Evolutionary conservation across 75 land plant genomes (phyloP), one percentile per base, ranked within the genome.

Genomic region (Cunninghamia lanceolata): DNA sequence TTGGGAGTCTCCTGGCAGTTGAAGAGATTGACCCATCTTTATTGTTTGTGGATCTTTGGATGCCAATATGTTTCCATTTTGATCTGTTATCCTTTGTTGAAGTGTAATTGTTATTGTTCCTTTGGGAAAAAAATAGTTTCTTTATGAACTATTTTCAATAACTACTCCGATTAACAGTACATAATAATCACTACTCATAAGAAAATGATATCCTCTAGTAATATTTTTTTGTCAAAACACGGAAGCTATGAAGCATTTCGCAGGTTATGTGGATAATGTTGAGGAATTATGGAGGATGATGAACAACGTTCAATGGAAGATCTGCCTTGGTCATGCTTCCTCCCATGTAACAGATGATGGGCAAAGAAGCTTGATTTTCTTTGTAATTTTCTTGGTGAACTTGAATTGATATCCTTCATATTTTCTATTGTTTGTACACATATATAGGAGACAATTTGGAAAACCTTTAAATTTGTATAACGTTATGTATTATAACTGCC

Each of bases 311-410:
- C 76, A 92, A 86, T 83, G 87, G 86, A 42, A 92, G 91, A 30
- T 87, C 95, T 6, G 88, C 90, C 83, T 19, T 95, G 84, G 87
- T 92, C 50, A 95, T 95, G 96, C 78, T 88, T 32, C 96, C 98
- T 85, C 98, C 98, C 2, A 81, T 82, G 47, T 92, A 93, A 86
- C 98, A 96, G 83, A 83, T 90, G 82, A 96, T 96, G 98, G 94
- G 89, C 39, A 92, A 91, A 59, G 83, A 87, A 56, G 82, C 50
- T 19, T 54, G 32, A 80, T 76, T 73, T 76, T 36, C 36, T 76
- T 17, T 76, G 79, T 39, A 0, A 19, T 39, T 38, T 36, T 34
- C 1, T 36, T 16, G 1, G 42, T 76, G 39, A 42, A 38, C 79
- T 38, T 76, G 77, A 74, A 74, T 74, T 74, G 0, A 36, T 74